These are phyloP conservation scores for Coniferiporia sulphurascens DNA, from an alignment of 1,284 basidiomycete species.

Conservation along the genomic window DNA sequence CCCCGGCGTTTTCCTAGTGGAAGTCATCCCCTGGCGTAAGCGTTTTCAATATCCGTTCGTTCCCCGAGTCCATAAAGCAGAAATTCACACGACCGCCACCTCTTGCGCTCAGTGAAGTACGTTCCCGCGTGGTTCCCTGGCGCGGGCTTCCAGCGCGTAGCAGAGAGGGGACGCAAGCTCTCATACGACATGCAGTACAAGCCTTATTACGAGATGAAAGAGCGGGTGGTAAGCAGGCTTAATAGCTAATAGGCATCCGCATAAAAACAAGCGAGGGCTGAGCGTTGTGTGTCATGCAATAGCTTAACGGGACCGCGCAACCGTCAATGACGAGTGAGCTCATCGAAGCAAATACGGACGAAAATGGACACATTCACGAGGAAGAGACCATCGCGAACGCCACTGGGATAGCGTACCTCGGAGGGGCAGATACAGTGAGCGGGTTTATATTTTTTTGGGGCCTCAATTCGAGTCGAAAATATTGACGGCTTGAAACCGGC, in stretches of 20 bases:
- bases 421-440: slow-evolving; percentile 1
- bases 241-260: too few species aligned
- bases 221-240: neutral
- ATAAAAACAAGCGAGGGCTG: too few species aligned
- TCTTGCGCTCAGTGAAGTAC: neutral
- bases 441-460: neutral
- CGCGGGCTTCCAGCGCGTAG: neutral
- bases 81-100: neutral
- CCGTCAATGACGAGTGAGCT: slow-evolving; percentile 3
- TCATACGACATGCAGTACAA: neutral
- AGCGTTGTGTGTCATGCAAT: neutral
- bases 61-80: neutral
- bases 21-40: neutral
- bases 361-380: neutral
- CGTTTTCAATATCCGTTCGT: neutral
- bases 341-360: slow-evolving; percentile 2
- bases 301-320: slow-evolving; percentile 1
- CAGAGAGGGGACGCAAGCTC: neutral
- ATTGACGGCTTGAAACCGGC: neutral
- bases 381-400: slow-evolving; percentile 5
- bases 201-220: neutral
- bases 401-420: slow-evolving; percentile 3
- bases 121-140: slow-evolving; percentile 12
- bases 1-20: slow-evolving; percentile 13
- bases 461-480: neutral